Conservation (phyloP, 176 grass and related monocot species). For the Carex cristatella region DNA sequence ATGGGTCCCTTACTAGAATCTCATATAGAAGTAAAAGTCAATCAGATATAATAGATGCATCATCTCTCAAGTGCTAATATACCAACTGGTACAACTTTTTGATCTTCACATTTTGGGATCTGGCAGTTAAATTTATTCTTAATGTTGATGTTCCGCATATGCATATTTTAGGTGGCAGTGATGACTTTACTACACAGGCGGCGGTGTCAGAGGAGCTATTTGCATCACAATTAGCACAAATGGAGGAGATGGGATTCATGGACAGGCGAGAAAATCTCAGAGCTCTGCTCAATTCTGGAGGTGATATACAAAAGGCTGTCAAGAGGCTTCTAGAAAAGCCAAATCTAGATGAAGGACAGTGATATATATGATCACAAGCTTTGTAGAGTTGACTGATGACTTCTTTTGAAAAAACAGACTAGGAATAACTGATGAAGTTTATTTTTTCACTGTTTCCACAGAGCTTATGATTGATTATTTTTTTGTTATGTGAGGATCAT, state of each 20-base stretch:
- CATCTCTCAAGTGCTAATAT: neutral
- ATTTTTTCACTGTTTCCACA: too few relatives aligned
- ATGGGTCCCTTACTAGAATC: neutral
- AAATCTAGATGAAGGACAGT: neutral
- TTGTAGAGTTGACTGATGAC: too few relatives aligned
- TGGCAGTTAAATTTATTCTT: neutral
- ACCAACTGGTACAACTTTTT: neutral
- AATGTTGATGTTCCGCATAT: neutral
- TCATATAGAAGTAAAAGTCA: neutral
- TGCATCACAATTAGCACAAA: neutral
- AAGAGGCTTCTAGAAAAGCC: neutral
- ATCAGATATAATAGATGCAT: neutral
- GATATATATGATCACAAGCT: neutral
- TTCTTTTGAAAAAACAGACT: too few relatives aligned
- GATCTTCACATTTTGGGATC: neutral
- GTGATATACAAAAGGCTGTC: neutral
- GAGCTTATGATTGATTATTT: too few relatives aligned
- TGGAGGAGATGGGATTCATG: neutral
- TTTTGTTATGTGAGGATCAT: too few relatives aligned
- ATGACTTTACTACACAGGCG: neutral
- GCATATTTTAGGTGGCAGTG: neutral
- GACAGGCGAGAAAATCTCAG: neutral
- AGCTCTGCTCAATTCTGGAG: neutral
- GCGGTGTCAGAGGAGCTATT: neutral
- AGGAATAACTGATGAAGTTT: too few relatives aligned